These are phyloP conservation scores for Fraxinus ornus DNA, from an alignment of 305 asterid genomes.

Conservation along the genomic window DNA sequence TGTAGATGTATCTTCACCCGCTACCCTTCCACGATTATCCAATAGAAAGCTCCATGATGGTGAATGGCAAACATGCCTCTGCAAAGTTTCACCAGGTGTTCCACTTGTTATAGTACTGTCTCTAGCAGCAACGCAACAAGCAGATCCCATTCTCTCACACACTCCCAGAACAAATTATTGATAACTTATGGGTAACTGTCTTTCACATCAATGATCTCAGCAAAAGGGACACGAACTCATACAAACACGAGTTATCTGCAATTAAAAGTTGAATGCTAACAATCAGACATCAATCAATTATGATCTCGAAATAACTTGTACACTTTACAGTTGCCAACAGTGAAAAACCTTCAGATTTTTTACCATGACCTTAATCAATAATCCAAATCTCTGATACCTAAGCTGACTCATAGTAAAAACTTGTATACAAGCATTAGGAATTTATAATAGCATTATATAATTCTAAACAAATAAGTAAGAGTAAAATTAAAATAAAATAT, in stretches of 20 bases:
- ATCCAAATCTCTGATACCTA: neutral
- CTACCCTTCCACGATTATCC: constrained; percentile 91
- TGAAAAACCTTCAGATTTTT: neutral
- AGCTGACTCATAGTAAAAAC: neutral
- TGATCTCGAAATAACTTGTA: neutral
- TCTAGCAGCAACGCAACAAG: constrained; percentile 91
- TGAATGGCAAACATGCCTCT: constrained; percentile 69
- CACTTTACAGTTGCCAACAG: neutral
- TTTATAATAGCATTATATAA: constrained; percentile 4
- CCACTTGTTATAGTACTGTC: constrained; percentile 34
- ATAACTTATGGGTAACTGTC: constrained; percentile 20
- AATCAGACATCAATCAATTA: constrained; percentile 10
- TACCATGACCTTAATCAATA: neutral
- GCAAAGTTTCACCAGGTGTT: constrained; percentile 33
- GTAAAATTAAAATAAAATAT: constrained; percentile 14
- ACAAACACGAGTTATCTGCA: constrained; percentile 34
- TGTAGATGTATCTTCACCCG: constrained; percentile 78
- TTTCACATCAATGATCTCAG: constrained; percentile 34
- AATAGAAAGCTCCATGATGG: constrained; percentile 97
- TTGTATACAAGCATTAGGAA: neutral
- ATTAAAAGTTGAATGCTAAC: constrained; percentile 6
- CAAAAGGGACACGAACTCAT: constrained; percentile 21
- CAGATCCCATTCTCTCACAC: constrained; percentile 85
- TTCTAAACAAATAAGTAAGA: constrained; percentile 7
- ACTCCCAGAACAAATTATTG: constrained; percentile 22